These are phyloP conservation scores for Cardamine resedifolia DNA, from an alignment of 345 rosid species.

Conservation along the genomic window DNA sequence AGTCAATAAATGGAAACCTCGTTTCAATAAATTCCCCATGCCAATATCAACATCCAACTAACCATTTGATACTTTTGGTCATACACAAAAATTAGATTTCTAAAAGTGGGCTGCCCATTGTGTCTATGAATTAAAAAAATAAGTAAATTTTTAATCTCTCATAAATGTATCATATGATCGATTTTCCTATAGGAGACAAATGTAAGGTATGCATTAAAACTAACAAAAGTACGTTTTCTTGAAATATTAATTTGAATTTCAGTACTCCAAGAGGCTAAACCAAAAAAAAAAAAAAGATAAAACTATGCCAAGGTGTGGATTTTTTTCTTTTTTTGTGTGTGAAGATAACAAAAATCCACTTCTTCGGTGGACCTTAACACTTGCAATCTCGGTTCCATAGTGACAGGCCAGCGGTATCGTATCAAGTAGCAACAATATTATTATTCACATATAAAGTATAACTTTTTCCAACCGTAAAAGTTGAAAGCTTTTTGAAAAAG, in stretches of 20 bases:
- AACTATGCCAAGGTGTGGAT: neutral
- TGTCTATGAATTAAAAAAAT: neutral
- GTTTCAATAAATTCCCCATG: constrained; percentile 6
- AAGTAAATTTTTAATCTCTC: neutral
- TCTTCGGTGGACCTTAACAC: constrained; percentile 5
- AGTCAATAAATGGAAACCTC: constrained; percentile 12
- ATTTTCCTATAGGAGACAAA: too few relatives aligned
- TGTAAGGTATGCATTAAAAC: too few relatives aligned
- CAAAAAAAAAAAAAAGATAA: neutral
- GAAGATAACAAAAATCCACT: neutral
- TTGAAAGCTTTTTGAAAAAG: constrained; percentile 27
- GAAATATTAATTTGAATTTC: too few relatives aligned
- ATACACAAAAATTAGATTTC: neutral
- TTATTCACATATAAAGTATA: constrained; percentile 21
- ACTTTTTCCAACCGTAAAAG: constrained; percentile 30
- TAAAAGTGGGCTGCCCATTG: neutral
- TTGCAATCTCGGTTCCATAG: constrained; percentile 13
- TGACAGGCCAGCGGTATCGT: neutral
- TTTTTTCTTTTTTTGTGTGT: too few relatives aligned
- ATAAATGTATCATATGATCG: too few relatives aligned
- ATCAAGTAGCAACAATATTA: constrained; percentile 22
- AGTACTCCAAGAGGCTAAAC: too few relatives aligned
- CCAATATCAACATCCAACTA: constrained; percentile 26
- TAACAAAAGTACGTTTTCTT: too few relatives aligned
- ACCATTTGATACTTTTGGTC: constrained; percentile 25